Evolutionary conservation across 1,284 basidiomycete genomes (phyloP).

Genomic region (Ustilago hordei): DNA sequence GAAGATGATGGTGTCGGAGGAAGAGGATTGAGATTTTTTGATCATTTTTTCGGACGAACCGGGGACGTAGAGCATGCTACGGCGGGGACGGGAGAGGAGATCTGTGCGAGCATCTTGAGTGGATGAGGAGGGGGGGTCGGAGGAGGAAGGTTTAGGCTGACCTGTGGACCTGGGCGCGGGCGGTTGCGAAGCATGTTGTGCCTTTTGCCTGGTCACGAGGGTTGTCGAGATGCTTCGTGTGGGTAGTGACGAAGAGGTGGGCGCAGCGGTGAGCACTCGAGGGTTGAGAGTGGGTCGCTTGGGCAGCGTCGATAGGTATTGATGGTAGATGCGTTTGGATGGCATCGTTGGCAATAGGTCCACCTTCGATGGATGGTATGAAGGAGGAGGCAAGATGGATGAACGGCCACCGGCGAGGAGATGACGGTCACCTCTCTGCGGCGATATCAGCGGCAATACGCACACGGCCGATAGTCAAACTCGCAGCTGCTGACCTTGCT

Average conservation of each 20-base stretch:
- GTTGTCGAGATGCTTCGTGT: neutral
- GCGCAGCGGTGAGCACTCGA: neutral
- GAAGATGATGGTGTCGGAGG: constrained; percentile 63
- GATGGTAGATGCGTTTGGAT: constrained; percentile 7
- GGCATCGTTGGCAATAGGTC: constrained; percentile 12
- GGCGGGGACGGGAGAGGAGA: constrained; percentile 31
- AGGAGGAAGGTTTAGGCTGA: neutral
- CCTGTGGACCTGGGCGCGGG: neutral
- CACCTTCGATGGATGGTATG: neutral
- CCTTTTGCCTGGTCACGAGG: neutral
- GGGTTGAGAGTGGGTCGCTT: neutral
- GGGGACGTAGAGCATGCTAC: constrained; percentile 64
- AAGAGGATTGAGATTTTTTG: constrained; percentile 50
- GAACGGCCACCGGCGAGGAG: neutral
- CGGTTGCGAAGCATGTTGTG: constrained; percentile 5
- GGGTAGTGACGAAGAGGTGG: neutral
- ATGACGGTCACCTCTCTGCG: neutral
- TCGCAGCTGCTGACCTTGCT: neutral
- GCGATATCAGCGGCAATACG: neutral
- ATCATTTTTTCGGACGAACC: constrained; percentile 67
- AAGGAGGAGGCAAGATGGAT: neutral
- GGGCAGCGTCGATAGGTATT: constrained; percentile 9
- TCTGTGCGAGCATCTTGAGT: neutral
- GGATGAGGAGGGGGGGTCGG: neutral
- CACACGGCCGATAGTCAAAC: neutral